These are phyloP conservation scores for Termitomyces titanicus DNA, from an alignment of 768 basidiomycete genomes.

Conservation along the genomic window DNA sequence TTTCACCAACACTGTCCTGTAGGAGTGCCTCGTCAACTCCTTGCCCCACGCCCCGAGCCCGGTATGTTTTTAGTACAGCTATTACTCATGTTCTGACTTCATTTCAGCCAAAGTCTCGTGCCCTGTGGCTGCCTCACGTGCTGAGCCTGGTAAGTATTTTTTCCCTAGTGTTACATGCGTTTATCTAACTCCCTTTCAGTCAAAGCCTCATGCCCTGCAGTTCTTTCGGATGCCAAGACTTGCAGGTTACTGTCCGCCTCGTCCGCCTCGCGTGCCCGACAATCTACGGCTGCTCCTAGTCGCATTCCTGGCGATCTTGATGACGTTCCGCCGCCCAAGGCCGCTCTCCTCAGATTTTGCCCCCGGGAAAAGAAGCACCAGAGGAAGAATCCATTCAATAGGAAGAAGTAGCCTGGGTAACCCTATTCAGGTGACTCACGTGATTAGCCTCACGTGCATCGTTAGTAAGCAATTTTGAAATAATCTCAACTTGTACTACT, in stretches of 20 bases:
- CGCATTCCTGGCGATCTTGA: neutral
- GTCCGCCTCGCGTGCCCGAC: too few relatives aligned
- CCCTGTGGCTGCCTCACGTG: neutral
- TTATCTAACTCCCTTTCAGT: too few relatives aligned
- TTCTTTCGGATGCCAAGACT: too few relatives aligned
- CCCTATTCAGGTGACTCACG: too few relatives aligned
- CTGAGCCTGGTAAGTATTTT: too few relatives aligned
- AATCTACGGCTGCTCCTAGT: neutral
- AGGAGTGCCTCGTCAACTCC: neutral
- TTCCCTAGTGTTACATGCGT: too few relatives aligned
- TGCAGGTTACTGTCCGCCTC: too few relatives aligned
- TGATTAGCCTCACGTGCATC: too few relatives aligned
- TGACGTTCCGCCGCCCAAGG: neutral
- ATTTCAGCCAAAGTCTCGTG: neutral
- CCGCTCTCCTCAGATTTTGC: neutral
- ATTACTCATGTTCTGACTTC: neutral
- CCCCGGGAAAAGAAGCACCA: neutral
- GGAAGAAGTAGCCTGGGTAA: neutral
- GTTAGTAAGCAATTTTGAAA: too few relatives aligned
- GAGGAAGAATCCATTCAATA: neutral
- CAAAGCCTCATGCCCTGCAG: too few relatives aligned
- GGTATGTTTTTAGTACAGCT: neutral
- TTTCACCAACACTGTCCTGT: too few relatives aligned
- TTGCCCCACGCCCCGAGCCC: neutral
- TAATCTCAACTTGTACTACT: too few relatives aligned